Percentiles rank a stretch among this genome's conserved stretches.
Conservation (phyloP, 176 grass and related monocot species). For the Cymbopogon citratus region DNA sequence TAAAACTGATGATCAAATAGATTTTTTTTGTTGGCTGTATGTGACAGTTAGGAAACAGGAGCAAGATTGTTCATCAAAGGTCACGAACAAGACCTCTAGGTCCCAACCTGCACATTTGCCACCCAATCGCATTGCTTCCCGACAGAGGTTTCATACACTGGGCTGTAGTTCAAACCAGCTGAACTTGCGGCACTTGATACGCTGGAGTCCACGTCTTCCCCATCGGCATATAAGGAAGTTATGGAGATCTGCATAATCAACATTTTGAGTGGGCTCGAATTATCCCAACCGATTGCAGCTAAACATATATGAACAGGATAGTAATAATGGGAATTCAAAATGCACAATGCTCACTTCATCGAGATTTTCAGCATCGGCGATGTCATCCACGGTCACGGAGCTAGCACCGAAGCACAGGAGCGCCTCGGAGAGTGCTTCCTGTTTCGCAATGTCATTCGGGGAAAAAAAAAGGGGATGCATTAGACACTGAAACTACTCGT, state of each 20-base stretch:
- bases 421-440: slow-evolving; percentile 76
- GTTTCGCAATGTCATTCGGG: background rate
- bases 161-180: slow-evolving; percentile 60
- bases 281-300: background rate
- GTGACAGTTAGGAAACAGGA: background rate
- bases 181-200: slow-evolving; percentile 50
- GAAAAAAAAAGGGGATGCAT: background rate
- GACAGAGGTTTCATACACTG: slow-evolving; percentile 53
- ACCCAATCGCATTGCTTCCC: slow-evolving; percentile 75
- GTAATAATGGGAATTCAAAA: background rate
- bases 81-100: background rate
- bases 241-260: slow-evolving; percentile 48
- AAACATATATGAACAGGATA: background rate
- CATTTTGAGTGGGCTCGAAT: background rate
- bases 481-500: background rate
- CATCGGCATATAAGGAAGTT: slow-evolving; percentile 56
- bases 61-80: background rate
- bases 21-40: background rate
- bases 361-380: slow-evolving; percentile 47
- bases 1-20: background rate
- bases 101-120: slow-evolving; percentile 51
- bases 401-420: slow-evolving; percentile 78
- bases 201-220: slow-evolving; percentile 45
- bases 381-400: slow-evolving; percentile 72
- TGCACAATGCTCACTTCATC: slow-evolving; percentile 50